Evolutionary conservation across 345 rosid genomes (phyloP), one percentile per base, ranked within the genome.

Genomic region (Salix suchowensis): DNA sequence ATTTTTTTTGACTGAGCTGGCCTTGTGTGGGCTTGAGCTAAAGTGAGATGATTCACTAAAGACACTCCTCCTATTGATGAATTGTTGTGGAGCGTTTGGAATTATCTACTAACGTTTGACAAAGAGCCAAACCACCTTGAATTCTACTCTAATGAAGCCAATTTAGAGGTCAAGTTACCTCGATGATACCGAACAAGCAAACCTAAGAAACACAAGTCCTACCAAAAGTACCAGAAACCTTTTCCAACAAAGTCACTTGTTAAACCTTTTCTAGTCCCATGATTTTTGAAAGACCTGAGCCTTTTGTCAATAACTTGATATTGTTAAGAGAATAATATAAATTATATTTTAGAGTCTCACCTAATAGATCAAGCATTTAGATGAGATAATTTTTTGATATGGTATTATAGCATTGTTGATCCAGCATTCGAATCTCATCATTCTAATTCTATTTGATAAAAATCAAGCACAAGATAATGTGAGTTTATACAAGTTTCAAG

Each of bases 171-270:
- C 52, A 26, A 23, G 34, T 42, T 65, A 32, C 26, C 21, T 5
- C 6, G 6, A 36, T 30, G 34, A 58, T 55, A 70, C 37, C n/a
- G 67, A 58, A 46, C 42, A 42, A 40, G 30, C 34, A 28, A 58
- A 78, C 30, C 30, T 28, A 4, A 32, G 48, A 76, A 40, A 68
- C 32, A 46, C 64, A 65, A 68, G 68, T 70, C 75, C 76, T 40
- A 26, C 68, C 42, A 18, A 54, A 58, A 65, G 34, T 69, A 40
- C 66, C 13, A 40, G 36, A 44, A 65, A 26, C 24, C 67, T 85
- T 86, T 77, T 72, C 75, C 54, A 46, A 65, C 40, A 32, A 65
- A 74, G 76, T 68, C 50, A 67, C 70, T 40, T 3, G 28, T 2
- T 23, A 70, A 24, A 68, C 55, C 55, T 77, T 79, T 79, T 75